A percentile compares a stretch with the other conserved stretches of the same genome.
phyloP scores from a whole-genome alignment of 1,139 yeast genomes.

The Magnusiomyces starmeri region DNA sequence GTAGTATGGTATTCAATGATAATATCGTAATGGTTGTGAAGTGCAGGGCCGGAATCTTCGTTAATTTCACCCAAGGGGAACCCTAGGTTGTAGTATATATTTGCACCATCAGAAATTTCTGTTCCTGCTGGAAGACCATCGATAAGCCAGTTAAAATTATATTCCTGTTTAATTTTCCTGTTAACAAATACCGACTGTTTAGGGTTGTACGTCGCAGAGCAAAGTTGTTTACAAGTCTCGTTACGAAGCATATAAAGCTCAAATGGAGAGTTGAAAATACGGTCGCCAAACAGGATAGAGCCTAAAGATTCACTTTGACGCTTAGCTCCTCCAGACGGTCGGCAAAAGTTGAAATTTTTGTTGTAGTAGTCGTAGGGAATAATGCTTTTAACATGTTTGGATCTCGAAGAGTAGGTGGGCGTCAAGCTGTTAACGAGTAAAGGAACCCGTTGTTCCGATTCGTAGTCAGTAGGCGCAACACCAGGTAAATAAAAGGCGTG shows the following conservation, averaged over 20 bases:
- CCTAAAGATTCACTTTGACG: conserved; percentile 89
- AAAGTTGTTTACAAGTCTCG: conserved; percentile 56
- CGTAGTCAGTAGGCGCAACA: conserved; percentile 86
- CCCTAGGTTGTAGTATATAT: conserved; percentile 62
- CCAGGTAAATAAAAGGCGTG: conserved; percentile 85
- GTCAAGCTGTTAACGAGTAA: conserved; percentile 83
- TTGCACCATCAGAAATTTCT: conserved; percentile 17
- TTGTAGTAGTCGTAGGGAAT: conserved; percentile 63
- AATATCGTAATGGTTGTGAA: conserved; percentile 77
- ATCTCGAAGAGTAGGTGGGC: conserved; percentile 50
- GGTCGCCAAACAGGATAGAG: conserved; percentile 87
- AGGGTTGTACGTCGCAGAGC: conserved; percentile 51
- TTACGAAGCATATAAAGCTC: conserved; percentile 70
- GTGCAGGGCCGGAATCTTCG: conserved; percentile 42
- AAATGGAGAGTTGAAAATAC: conserved; percentile 90
- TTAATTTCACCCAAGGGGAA: conserved; percentile 59
- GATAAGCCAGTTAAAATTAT: conserved; percentile 83
- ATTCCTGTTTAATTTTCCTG: conserved; percentile 72
- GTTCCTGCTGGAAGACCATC: conserved; percentile 91
- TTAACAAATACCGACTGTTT: conserved; percentile 68
- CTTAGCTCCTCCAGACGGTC: conserved; percentile 53
- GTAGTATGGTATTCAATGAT: conserved; percentile 75
- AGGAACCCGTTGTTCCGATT: conserved; percentile 63
- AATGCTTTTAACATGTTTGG: conserved; percentile 20
- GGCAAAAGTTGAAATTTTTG: conserved; percentile 76